phyloP scores from a whole-genome alignment of 2,329 filamentous ascomycete genomes.

The Trichophyton simii region DNA sequence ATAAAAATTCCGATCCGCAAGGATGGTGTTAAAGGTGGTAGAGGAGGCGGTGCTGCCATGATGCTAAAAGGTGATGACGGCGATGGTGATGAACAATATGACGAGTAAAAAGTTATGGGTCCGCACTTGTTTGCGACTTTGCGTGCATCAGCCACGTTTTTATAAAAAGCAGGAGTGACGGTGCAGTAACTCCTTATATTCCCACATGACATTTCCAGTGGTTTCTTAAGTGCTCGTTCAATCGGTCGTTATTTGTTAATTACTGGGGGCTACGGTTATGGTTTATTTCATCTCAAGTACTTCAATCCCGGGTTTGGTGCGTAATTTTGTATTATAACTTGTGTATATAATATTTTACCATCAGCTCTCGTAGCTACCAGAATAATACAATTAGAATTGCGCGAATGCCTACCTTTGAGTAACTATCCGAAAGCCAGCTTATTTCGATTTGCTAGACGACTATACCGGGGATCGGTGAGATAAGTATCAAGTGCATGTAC shows the following conservation, averaged over 20 bases:
- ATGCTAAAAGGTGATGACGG: conserved; percentile 28
- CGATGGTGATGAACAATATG: neutral
- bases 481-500: neutral
- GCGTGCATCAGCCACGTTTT: neutral
- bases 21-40: conserved; percentile 48
- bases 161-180: neutral
- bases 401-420: neutral
- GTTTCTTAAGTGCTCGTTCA: neutral
- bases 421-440: too few species aligned
- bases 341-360: neutral
- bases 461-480: neutral
- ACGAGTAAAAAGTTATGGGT: neutral
- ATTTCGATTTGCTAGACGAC: neutral
- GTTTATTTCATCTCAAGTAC: neutral
- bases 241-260: neutral
- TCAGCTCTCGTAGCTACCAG: neutral
- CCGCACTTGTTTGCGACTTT: neutral
- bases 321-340: neutral
- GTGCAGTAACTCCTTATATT: neutral
- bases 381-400: neutral
- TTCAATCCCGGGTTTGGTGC: neutral
- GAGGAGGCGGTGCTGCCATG: conserved; percentile 20
- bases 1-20: conserved; percentile 96
- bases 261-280: neutral
- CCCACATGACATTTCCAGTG: neutral